Evolutionary conservation across 2,329 filamentous ascomycete species (phyloP).

Genomic region (Stagonosporopsis vannaccii): DNA sequence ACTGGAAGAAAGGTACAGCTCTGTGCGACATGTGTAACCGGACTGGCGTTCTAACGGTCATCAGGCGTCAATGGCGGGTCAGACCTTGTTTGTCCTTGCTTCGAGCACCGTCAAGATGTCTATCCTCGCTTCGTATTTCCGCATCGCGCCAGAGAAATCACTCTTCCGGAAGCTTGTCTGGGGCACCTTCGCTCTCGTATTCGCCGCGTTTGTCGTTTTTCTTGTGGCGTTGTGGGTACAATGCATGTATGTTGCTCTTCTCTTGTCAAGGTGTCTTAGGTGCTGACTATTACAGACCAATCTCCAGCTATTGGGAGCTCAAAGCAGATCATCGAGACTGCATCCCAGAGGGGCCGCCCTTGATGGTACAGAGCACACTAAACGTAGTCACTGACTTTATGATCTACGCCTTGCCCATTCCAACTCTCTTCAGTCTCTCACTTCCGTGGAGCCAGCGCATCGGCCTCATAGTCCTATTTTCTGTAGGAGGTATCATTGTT

Average conservation of each 20-base stretch:
- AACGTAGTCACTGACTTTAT: constrained; percentile 57
- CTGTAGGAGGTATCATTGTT: constrained; percentile 56
- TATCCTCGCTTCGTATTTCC: constrained; percentile 49
- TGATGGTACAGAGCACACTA: constrained; percentile 52
- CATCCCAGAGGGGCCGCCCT: constrained; percentile 55
- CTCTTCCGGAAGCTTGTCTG: constrained; percentile 49
- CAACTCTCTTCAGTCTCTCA: constrained; percentile 55
- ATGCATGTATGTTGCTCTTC: constrained; percentile 42
- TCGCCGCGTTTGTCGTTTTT: constrained; percentile 47
- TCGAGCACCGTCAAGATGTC: constrained; percentile 50
- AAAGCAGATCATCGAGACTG: constrained; percentile 49
- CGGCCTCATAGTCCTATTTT: constrained; percentile 53
- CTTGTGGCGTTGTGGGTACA: constrained; percentile 49
- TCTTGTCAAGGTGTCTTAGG: not conserved
- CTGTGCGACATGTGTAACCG: constrained; percentile 26
- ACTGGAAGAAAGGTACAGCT: constrained; percentile 44
- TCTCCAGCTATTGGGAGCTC: constrained; percentile 55
- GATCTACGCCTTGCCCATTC: constrained; percentile 56
- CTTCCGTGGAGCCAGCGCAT: constrained; percentile 55
- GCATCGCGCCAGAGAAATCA: constrained; percentile 50
- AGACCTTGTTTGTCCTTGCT: constrained; percentile 49
- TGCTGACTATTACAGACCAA: constrained; percentile 49
- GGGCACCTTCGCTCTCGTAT: constrained; percentile 45
- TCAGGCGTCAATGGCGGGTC: constrained; percentile 49
- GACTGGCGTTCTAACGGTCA: constrained; percentile 29